These are phyloP conservation scores for Heracleum sosnowskyi DNA, from an alignment of 129 eudicot genomes.

Conservation along the genomic window DNA sequence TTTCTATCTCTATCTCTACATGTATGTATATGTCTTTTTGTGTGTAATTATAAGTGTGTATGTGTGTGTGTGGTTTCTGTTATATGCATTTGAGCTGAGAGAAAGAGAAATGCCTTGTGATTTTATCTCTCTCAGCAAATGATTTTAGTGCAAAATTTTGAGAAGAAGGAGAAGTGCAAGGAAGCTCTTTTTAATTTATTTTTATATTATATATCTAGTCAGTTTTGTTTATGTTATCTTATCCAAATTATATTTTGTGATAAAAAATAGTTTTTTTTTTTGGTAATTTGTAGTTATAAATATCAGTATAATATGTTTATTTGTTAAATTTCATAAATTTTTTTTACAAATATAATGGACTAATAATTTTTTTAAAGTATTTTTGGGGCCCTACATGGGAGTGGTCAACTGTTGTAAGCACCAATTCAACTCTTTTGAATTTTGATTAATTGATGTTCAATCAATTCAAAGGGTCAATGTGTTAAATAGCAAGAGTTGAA, in stretches of 20 bases:
- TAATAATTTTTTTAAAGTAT: no score
- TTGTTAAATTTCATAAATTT: no score
- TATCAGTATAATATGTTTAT: no score
- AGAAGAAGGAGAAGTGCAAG: neutral
- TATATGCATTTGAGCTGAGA: constrained; percentile 22
- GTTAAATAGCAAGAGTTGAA: no score
- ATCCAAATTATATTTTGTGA: no score
- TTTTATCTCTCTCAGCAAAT: constrained; percentile 31
- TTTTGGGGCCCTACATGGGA: no score
- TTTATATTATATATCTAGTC: neutral
- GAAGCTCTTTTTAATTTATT: neutral
- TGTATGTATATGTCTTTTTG: constrained; percentile 17
- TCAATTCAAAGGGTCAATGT: no score
- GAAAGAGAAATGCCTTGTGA: constrained; percentile 8
- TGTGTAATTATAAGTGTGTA: constrained; percentile 16
- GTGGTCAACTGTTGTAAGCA: no score
- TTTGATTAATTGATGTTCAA: neutral
- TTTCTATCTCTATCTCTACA: constrained; percentile 18
- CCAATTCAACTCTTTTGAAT: neutral
- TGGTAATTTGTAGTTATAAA: neutral
- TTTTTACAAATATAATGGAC: no score
- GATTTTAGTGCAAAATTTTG: neutral
- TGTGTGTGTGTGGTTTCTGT: constrained; percentile 33
- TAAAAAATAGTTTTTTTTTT: no score
- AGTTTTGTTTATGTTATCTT: no score